Conservation (phyloP, 1,284 basidiomycete species). For the Ganoderma multipileum region DNA sequence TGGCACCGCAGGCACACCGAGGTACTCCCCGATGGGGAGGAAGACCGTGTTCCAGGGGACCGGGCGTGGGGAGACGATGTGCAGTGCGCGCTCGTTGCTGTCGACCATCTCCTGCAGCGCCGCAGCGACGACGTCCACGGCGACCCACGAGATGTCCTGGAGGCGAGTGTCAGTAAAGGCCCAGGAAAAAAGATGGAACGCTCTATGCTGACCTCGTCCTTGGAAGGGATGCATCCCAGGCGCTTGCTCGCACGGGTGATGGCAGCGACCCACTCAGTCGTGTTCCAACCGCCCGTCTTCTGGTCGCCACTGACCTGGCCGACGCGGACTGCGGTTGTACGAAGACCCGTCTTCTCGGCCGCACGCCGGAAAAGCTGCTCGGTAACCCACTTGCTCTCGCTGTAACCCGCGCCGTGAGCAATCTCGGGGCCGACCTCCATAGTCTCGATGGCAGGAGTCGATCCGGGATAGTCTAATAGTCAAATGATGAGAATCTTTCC, state of each 20-base stretch:
- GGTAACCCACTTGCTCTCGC: constrained; percentile 34
- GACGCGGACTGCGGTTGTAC: constrained; percentile 25
- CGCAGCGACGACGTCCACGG: constrained; percentile 32
- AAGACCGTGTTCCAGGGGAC: constrained; percentile 35
- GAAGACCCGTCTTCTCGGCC: constrained; percentile 17
- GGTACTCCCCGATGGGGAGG: constrained; percentile 26
- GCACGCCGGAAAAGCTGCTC: constrained; percentile 27
- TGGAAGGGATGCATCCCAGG: constrained; percentile 21
- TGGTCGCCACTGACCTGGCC: constrained; percentile 31
- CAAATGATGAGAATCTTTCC: background rate
- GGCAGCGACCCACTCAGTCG: constrained; percentile 31
- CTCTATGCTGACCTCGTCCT: constrained; percentile 19
- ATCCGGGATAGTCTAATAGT: constrained; percentile 16
- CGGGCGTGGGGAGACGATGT: constrained; percentile 35
- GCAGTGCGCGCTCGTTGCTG: constrained; percentile 16
- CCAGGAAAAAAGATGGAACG: background rate
- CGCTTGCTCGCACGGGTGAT: constrained; percentile 24
- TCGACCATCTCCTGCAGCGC: constrained; percentile 33
- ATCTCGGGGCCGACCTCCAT: constrained; percentile 19
- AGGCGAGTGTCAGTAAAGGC: background rate
- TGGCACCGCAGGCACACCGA: constrained; percentile 33
- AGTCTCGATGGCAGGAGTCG: constrained; percentile 13
- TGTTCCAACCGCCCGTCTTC: constrained; percentile 29
- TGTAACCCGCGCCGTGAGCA: constrained; percentile 26
- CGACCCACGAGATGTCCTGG: constrained; percentile 32